Evolutionary conservation across 2,329 filamentous ascomycete species (phyloP).

Genomic region (Fusarium sp.): DNA sequence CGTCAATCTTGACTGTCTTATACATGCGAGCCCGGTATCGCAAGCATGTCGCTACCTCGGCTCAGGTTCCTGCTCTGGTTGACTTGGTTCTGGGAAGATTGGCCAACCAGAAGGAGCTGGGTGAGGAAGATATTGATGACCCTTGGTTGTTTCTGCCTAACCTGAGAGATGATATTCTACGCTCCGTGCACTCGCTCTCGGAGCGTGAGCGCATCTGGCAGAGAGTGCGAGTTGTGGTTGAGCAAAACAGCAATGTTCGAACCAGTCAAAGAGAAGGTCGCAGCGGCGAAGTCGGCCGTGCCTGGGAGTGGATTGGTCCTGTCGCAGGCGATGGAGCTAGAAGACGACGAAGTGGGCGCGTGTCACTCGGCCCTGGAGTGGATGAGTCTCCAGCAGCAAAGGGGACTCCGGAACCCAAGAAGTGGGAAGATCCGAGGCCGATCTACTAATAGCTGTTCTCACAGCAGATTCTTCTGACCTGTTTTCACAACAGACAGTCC

Average conservation of each 20-base stretch:
- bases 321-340: conserved; percentile 58
- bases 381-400: conserved; percentile 49
- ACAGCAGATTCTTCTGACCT: conserved; percentile 10
- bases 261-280: conserved; percentile 76
- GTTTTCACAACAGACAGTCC: conserved; percentile 3
- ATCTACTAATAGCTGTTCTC: conserved; percentile 50
- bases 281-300: conserved; percentile 73
- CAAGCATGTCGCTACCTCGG: conserved; percentile 72
- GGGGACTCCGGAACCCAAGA: conserved; percentile 46
- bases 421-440: conserved; percentile 57
- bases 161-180: conserved; percentile 88
- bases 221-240: conserved; percentile 84
- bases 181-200: conserved; percentile 80
- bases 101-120: conserved; percentile 84
- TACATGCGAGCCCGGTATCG: conserved; percentile 76
- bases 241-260: conserved; percentile 93
- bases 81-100: conserved; percentile 86
- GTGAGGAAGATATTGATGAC: conserved; percentile 75
- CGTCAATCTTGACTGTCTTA: conserved; percentile 60
- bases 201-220: conserved; percentile 87
- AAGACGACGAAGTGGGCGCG: conserved; percentile 64
- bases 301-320: conserved; percentile 78
- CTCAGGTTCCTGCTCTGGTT: conserved; percentile 85
- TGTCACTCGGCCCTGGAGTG: conserved; percentile 58
- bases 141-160: conserved; percentile 89